Base-by-base conservation (phyloP, 2,329 filamentous ascomycete genomes). In the Exophiala mesophila region DNA sequence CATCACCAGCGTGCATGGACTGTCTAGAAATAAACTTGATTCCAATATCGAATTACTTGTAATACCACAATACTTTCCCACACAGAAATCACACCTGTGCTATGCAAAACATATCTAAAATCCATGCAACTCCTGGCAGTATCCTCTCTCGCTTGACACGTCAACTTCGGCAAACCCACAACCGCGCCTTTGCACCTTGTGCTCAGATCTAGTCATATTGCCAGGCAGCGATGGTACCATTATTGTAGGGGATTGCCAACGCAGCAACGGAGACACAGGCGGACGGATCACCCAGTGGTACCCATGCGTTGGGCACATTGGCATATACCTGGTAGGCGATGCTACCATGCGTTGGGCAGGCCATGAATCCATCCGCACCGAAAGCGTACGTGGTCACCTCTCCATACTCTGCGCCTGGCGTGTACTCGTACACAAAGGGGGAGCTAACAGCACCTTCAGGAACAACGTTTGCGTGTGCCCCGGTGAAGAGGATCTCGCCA, bases 401-500 rank as follows among this genome's bases (percentile, higher is more conserved):
- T 13, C 54, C 54, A 38, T 58, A 53, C 20, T 57, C 45, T 40
- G 52, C 56, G 10, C 55, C 45, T 17, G 51, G 18, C 17, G 52
- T 53, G 7, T 56, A 10, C 36, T 54, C 57, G 53, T 60, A 63
- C 18, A 41, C 56, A 62, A 80, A 41, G 7, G 39, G 79, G 18
- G 72, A 70, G 1, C 68, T 69, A 13, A 63, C 40, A 5, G 76
- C 71, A 5, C 77, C 78, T 0, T 60, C 48, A 0, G 78, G 77
- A 2, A 72, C 70, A 44, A 55, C 62, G 3, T 61, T 63, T 0
- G 75, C 77, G 62, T 81, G 77, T 0, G 77, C 68, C 9, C 52
- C 46, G 1, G 76, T 76, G 63, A 75, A 83, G 41, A 66, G 64
- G 41, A 83, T 59, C 7, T 68, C 63, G 4, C 79, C 80, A 18